Conservation (phyloP, 2,329 filamentous ascomycete genomes). For the Alternaria atra region DNA sequence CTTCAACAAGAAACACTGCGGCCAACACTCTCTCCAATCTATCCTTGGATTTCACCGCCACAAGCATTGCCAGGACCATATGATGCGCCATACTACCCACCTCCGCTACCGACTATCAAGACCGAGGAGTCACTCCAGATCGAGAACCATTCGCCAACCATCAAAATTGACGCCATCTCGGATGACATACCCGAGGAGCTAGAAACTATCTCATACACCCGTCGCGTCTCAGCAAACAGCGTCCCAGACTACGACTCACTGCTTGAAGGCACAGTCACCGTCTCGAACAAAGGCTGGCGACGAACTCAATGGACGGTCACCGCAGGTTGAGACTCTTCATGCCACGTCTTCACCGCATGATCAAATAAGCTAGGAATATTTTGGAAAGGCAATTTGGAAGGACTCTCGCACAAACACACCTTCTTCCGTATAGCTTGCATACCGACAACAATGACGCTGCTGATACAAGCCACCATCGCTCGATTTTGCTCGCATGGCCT, state of each 20-base stretch:
- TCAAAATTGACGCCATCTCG: constrained; percentile 11
- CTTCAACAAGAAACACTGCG: constrained; percentile 26
- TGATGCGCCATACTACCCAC: constrained; percentile 46
- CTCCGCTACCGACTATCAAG: constrained; percentile 40
- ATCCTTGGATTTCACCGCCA: constrained; percentile 46
- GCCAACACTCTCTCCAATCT: constrained; percentile 33
- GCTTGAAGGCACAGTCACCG: constrained; percentile 39
- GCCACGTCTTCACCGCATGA: constrained; percentile 2
- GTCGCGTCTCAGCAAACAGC: constrained; percentile 38
- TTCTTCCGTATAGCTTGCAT: neutral
- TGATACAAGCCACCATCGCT: constrained; percentile 5
- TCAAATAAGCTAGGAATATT: constrained; percentile 2
- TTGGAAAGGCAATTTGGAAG: neutral
- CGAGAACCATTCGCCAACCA: constrained; percentile 17
- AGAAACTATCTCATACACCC: constrained; percentile 33
- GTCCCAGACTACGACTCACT: constrained; percentile 19
- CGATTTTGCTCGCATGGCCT: constrained; percentile 4
- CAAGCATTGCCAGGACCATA: constrained; percentile 47
- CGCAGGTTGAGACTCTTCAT: constrained; percentile 33
- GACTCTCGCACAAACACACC: constrained; percentile 4
- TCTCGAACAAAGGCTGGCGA: constrained; percentile 44
- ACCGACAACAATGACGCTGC: neutral
- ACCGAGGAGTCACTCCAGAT: constrained; percentile 17
- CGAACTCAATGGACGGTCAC: constrained; percentile 48
- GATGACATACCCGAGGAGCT: constrained; percentile 7